Evolutionary conservation across 768 basidiomycete species (phyloP), one percentile per base, ranked within the genome.

Genomic region (Mycena pura): DNA sequence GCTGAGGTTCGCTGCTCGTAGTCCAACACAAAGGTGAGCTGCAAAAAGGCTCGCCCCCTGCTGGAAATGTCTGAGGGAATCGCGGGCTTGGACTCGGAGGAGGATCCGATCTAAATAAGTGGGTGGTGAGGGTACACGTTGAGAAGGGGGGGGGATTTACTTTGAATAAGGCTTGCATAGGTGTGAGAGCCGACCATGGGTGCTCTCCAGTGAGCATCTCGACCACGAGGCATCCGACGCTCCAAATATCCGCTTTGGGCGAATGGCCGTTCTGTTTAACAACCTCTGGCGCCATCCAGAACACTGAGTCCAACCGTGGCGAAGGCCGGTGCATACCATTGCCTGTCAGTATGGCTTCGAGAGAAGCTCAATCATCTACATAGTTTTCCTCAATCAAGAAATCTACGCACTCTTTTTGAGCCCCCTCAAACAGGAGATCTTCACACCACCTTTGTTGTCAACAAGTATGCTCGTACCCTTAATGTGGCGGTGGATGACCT

Each of bases 91-190:
- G n/a, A n/a, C n/a, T n/a, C n/a, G 11, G 91, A 90, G 11, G 88
- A 91, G 15, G 93, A 92, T 5, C 96, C 96, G 69, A 99, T 98
- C 93, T 97, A 66, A 17, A 19, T 34, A 38, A 21, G n/a, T 44
- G 28, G 29, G 10, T 17, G 34, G 9, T 0, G 21, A 48, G 8
- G 48, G 28, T 31, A 48, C 47, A n/a, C 29, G 60, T 32, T 13
- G 19, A 55, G 19, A 45, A 19, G 19, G 19, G 14, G 7, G 14
- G 38, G 11, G 31, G 52, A 31, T 71, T 36, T 60, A 93, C 95
- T 82, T 94, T 93, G 82, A 97, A 99, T 65, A 99, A 96, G 34
- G 96, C 96, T 76, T 99, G 96, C 96, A 98, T 98, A 76, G 98
- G 96, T 6, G 91, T 95, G 34, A 98, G 81, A 64, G 96, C 91